phyloP scores from a whole-genome alignment of 345 rosid genomes.

The Trapa incisa region DNA sequence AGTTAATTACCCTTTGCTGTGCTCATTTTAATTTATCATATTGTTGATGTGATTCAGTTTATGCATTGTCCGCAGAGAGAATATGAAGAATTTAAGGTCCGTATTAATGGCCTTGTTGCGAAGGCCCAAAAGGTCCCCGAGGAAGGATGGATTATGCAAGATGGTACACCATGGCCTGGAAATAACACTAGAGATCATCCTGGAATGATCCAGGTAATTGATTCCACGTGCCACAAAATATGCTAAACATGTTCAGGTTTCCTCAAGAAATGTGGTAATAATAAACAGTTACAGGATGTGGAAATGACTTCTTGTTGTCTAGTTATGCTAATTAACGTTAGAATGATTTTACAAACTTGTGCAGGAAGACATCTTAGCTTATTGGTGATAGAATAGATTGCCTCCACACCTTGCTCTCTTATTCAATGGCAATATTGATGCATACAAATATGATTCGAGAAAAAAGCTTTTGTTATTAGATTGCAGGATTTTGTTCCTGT shows the following conservation, averaged over 20 bases:
- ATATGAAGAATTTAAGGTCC: conserved; percentile 80
- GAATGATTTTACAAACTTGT: too few species aligned
- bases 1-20: background rate
- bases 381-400: too few species aligned
- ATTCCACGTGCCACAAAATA: background rate
- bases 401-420: too few species aligned
- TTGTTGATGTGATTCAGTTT: conserved; percentile 4
- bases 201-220: conserved; percentile 81
- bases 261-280: background rate
- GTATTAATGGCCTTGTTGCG: conserved; percentile 71
- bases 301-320: too few species aligned
- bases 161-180: conserved; percentile 97
- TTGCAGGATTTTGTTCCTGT: background rate
- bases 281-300: too few species aligned
- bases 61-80: conserved; percentile 45
- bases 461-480: background rate
- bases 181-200: conserved; percentile 93
- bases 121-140: conserved; percentile 75
- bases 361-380: too few species aligned
- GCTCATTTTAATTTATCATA: background rate
- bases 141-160: conserved; percentile 95
- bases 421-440: too few species aligned
- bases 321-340: too few species aligned
- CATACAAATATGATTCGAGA: too few species aligned
- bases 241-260: background rate